Evolutionary conservation across 2,329 filamentous ascomycete species (phyloP), one percentile per base, ranked within the genome.

Genomic region (Aschersonia sp.): DNA sequence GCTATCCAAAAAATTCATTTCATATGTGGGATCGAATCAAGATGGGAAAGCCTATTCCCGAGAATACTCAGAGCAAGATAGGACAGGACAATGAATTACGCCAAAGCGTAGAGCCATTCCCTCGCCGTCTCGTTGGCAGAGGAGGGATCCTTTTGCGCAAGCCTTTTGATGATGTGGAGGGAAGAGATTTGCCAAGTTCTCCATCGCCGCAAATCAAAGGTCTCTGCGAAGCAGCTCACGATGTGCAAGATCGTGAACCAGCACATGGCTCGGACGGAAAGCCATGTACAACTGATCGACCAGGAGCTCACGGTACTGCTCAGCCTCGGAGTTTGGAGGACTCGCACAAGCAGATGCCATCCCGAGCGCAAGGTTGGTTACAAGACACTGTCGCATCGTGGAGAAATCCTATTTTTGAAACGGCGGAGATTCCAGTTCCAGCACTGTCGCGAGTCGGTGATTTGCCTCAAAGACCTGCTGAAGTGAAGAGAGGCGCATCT

Each of bases 401-500:
- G 86, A 64, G 83, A 7, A 94, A 89, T 50, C 86, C 87, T 0
- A 68, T 86, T 0, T 95, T 94, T 59, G 64, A 72, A n/a, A 57
- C 60, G 4, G 60, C 62, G 0, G 67, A 78, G 47, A 53, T 62
- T 2, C 53, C 60, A 0, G 71, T 81, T 29, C 74, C 72, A 5
- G 62, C 59, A 4, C 48, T 70, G 0, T 55, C 62, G 1, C 57
- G 59, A 46, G 54, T 53, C 9, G 8, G 43, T 0, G 40, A 41
- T 12, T 31, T 30, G 5, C 31, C 41, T 9, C 43, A 49, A n/a
- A 49, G 48, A 6, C 32, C 9, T 11, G 45, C 37, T 29, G 47
- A 47, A 29, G 43, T 43, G 8, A 47, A 14, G 10, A 47, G 51
- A 3, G 46, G 49, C 11, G 45, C 47, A 22, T 39, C 31, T 10